Evolutionary conservation across 2,329 filamentous ascomycete genomes (phyloP).

Genomic region (Pleoardoris graminearum): DNA sequence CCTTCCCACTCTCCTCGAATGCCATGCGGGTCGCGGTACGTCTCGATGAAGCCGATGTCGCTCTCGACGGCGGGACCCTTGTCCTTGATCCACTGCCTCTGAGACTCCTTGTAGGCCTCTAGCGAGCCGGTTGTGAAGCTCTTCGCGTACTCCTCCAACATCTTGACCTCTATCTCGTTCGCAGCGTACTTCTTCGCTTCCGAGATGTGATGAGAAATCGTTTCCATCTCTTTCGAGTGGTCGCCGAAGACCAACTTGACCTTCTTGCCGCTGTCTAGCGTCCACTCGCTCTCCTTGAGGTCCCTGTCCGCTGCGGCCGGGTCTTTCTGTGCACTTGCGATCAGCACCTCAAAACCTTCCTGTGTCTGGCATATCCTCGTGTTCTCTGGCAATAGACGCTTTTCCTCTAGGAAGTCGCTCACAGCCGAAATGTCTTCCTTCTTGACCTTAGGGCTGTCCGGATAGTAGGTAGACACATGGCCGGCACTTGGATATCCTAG

Average conservation of each 20-base stretch:
- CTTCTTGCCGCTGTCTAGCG: slow-evolving; percentile 52
- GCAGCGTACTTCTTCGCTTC: slow-evolving; percentile 53
- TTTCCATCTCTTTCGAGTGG: slow-evolving; percentile 51
- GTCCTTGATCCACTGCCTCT: slow-evolving; percentile 58
- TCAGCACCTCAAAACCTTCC: slow-evolving; percentile 53
- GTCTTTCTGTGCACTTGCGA: slow-evolving; percentile 51
- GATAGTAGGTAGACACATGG: slow-evolving; percentile 56
- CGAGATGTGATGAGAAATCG: slow-evolving; percentile 51
- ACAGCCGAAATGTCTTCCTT: slow-evolving; percentile 52
- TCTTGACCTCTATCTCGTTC: slow-evolving; percentile 50
- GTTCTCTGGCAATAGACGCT: slow-evolving; percentile 55
- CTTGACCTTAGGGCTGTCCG: slow-evolving; percentile 53
- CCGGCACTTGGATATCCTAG: slow-evolving; percentile 55
- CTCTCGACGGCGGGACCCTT: slow-evolving; percentile 56
- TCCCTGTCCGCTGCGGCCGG: slow-evolving; percentile 48
- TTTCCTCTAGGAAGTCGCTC: slow-evolving; percentile 52
- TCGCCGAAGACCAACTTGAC: slow-evolving; percentile 53
- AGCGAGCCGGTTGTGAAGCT: slow-evolving; percentile 56
- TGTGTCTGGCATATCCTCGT: slow-evolving; percentile 52
- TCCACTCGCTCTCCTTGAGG: slow-evolving; percentile 51
- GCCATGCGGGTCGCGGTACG: slow-evolving; percentile 59
- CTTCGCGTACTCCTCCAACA: slow-evolving; percentile 54
- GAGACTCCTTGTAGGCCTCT: slow-evolving; percentile 55
- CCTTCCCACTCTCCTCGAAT: slow-evolving; percentile 59
- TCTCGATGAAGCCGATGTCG: slow-evolving; percentile 60